A percentile compares a stretch with the other conserved stretches of the same genome.
These are phyloP conservation scores for Ceratocystis cubensis DNA, from an alignment of 2,329 filamentous ascomycete genomes.

Conservation along the genomic window DNA sequence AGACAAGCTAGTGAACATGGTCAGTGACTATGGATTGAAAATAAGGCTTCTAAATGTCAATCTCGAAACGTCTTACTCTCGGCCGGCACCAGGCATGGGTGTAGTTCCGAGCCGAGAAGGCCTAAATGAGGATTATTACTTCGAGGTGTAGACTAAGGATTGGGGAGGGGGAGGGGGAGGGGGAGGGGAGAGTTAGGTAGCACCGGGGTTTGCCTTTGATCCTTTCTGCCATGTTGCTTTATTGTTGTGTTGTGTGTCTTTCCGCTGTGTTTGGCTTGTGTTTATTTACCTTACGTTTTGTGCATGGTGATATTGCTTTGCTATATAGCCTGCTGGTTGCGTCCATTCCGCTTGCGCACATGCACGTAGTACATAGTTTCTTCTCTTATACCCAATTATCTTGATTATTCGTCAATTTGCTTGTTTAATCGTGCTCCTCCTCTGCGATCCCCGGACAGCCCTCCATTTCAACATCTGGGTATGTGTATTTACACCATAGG, in stretches of 20 bases:
- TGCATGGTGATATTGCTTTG: neutral
- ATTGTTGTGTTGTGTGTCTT: neutral
- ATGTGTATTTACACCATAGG: slow-evolving; percentile 89
- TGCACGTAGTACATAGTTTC: neutral
- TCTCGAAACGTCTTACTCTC: slow-evolving; percentile 63
- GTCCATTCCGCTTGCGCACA: neutral
- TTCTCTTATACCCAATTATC: slow-evolving; percentile 5
- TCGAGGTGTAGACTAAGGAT: slow-evolving; percentile 47
- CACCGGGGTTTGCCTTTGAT: neutral
- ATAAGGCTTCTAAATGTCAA: slow-evolving; percentile 84
- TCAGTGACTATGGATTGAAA: slow-evolving; percentile 83
- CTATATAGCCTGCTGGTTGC: neutral
- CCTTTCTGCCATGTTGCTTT: neutral
- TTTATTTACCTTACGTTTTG: neutral
- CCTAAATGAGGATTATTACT: slow-evolving; percentile 86
- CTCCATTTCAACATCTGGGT: slow-evolving; percentile 62
- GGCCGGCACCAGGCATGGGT: slow-evolving; percentile 55
- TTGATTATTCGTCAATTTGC: neutral
- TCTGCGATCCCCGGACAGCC: slow-evolving; percentile 81
- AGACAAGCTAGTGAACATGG: slow-evolving; percentile 72
- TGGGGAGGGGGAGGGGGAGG: neutral
- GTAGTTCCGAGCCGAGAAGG: slow-evolving; percentile 71
- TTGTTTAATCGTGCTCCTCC: slow-evolving; percentile 54
- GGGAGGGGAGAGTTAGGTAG: neutral
- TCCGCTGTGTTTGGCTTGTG: slow-evolving; percentile 5